These are phyloP conservation scores for Fusarium sp. DNA, from an alignment of 2,329 filamentous ascomycete species.

Conservation along the genomic window DNA sequence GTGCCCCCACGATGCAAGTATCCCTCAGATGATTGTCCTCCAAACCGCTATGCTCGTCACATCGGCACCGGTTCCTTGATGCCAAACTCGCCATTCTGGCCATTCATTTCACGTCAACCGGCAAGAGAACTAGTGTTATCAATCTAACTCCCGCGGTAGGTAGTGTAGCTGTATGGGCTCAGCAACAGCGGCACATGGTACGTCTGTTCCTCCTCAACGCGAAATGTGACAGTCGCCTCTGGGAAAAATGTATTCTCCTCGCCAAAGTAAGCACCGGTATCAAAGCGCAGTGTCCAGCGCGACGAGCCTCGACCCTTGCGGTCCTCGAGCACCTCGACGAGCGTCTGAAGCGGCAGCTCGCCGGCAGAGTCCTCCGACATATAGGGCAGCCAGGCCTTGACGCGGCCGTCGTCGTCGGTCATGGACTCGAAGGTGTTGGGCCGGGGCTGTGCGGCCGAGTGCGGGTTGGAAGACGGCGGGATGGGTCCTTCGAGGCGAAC, in stretches of 20 bases:
- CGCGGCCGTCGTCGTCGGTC: constrained; percentile 80
- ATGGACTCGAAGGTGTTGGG: constrained; percentile 67
- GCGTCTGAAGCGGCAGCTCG: constrained; percentile 66
- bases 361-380: constrained; percentile 59
- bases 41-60: constrained; percentile 3
- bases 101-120: too few species aligned
- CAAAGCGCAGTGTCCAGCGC: constrained; percentile 75
- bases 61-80: neutral
- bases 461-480: constrained; percentile 43
- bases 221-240: constrained; percentile 64
- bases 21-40: neutral
- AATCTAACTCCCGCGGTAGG: constrained; percentile 76
- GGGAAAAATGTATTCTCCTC: constrained; percentile 69
- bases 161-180: constrained; percentile 82
- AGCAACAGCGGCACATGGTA: constrained; percentile 83
- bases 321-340: constrained; percentile 63
- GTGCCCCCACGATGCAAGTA: constrained; percentile 10
- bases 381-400: constrained; percentile 73
- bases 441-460: constrained; percentile 33
- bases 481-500: constrained; percentile 68
- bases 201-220: constrained; percentile 66
- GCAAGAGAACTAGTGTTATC: neutral
- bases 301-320: constrained; percentile 55
- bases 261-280: constrained; percentile 77
- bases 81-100: neutral